Evolutionary conservation across 23 red algal genomes (phyloP), one percentile per base, ranked within the genome.

Genomic region (Gracilariopsis chorda): DNA sequence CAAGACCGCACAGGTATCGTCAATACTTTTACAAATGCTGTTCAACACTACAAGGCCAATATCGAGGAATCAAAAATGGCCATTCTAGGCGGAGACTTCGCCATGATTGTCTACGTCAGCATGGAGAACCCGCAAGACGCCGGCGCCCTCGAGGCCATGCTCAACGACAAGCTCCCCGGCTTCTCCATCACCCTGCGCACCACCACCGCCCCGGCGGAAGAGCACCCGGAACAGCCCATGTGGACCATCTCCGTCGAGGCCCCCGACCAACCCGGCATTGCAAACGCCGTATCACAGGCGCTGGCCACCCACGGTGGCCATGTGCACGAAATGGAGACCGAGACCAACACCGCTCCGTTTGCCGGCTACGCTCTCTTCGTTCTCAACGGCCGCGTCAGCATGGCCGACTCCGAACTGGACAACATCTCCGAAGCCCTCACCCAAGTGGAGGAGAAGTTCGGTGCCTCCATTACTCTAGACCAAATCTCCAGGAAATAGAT

Each of bases 11-110:
- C 75, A 7, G 90, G 94, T 44, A 84, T 96, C 58, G 94, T 96
- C 41, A 61, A 69, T 57, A 84, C 83, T 29, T 86, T 96, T 59
- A 61, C 88, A 19, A 82, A 57, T 4, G 64, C 78, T 44, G 57
- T 86, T 49, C 49, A 47, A n/a, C 32, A 61, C 25, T 80, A 92
- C 68, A 80, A 74, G 29, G 94, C 83, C 60, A 96, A 96, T 65
- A 78, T 96, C 45, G 94, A 96, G 65, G 94, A 92, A 36, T 92
- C 94, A 27, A 84, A 93, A 19, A 98, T 98, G 96, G 96, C 91
- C 30, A 91, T 85, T 48, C 71, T 98, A 12, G 96, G 96, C 68
- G 96, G 96, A 13, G 96, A 98, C 72, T 98, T 98, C 61, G 91
- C 86, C 46, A 92, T 98, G 65, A 98, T 98, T 46, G 82, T 86